Evolutionary conservation across 1,284 basidiomycete species (phyloP), one percentile per base, ranked within the genome.

Genomic region (Melanopsichium pennsylvanicum): DNA sequence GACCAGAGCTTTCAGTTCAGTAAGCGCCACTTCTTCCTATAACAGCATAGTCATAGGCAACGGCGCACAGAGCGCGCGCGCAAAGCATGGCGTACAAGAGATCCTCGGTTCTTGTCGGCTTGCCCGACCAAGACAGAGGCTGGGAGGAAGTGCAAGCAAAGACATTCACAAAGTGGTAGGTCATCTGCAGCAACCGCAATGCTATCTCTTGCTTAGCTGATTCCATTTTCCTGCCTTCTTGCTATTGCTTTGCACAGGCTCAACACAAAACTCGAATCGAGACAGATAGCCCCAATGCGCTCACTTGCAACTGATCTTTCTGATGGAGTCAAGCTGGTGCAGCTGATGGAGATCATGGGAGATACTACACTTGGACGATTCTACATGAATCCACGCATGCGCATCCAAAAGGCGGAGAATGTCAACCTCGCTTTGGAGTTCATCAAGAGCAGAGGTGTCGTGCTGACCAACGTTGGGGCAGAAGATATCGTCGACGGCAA

Each of bases 401-500:
- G 94, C 39, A 88, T 98, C 0, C 95, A 98, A 82, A 97, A 94
- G 80, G 93, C 93, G 3, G 95, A 98, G 85, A 98, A 98, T 81
- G 94, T 96, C 44, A 94, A 93, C 82, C 92, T 92, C 81, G 95
- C 95, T 0, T 83, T 98, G 33, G 91, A 95, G 72, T 97, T 97
- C 82, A 97, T 98, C 82, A 90, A 89, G 40, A 91, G 91, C 35
- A 86, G 94, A 73, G 95, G 94, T 7, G 92, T 98, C 48, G 94
- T 95, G 77, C 85, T 98, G 62, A 98, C 95, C 26, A 98, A 97
- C 82, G 97, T 98, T 51, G 94, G 95, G 38, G 90, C 93, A 7
- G 93, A 95, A 86, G 92, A 98, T 81, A 97, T 97, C 79, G 93
- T 97, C 58, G 95, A 98, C 81, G 94, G 94, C 23, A 97, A 97